Evolutionary conservation across 306 rosid species (phyloP).

Genomic region (Gastrolobium villosum): DNA sequence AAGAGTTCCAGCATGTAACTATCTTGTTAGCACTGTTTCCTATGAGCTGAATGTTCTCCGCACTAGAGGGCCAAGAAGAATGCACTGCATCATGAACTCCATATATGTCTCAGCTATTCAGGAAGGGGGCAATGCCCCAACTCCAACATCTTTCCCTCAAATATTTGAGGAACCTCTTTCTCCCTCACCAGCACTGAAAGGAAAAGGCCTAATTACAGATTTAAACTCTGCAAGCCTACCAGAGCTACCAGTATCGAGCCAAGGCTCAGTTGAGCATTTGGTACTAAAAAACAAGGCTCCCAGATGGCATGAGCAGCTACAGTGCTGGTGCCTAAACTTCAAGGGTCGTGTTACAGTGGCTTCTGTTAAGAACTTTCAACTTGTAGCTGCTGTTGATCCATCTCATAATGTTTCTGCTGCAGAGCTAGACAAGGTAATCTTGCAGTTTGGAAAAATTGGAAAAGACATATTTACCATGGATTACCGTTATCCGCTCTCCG

Average conservation of each 20-base stretch:
- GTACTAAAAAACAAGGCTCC: conserved; percentile 76
- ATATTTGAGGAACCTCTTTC: conserved; percentile 47
- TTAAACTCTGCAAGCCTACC: conserved; percentile 46
- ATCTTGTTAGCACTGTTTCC: conserved; percentile 54
- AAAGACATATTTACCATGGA: conserved; percentile 89
- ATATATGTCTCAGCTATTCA: conserved; percentile 69
- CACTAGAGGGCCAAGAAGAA: conserved; percentile 83
- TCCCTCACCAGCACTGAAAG: conserved; percentile 52
- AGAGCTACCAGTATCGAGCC: conserved; percentile 38
- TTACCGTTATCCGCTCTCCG: conserved; percentile 80
- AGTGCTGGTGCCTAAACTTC: conserved; percentile 91
- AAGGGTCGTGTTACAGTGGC: conserved; percentile 88
- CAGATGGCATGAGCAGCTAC: conserved; percentile 90
- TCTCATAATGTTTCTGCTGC: conserved; percentile 62
- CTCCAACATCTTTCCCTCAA: conserved; percentile 55
- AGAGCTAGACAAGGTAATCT: conserved; percentile 74
- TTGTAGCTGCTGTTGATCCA: conserved; percentile 68
- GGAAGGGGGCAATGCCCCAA: conserved; percentile 74
- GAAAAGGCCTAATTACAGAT: conserved; percentile 54
- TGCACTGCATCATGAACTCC: conserved; percentile 71
- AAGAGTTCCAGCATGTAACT: conserved; percentile 62
- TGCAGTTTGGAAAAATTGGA: conserved; percentile 90
- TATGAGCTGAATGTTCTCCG: conserved; percentile 73
- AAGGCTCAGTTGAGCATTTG: conserved; percentile 57
- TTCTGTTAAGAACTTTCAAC: conserved; percentile 89